Base-by-base conservation (phyloP, 192 early-diverging fungal genomes). In the Backusella luteola region DNA sequence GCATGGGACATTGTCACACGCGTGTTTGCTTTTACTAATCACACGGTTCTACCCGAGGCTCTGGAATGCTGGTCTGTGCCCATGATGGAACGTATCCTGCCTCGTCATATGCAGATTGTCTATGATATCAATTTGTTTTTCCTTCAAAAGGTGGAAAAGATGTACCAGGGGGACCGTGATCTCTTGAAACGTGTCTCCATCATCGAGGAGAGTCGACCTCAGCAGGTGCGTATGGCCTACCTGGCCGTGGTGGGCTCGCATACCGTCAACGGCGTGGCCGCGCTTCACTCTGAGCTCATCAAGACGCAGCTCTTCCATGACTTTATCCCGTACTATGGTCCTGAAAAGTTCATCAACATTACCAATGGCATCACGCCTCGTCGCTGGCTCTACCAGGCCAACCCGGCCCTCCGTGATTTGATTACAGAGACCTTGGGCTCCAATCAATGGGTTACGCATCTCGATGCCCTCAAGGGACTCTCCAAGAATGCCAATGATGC, bases 91-190 rank as follows among this genome's bases (percentile, higher is more conserved):
- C 92, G 97, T 78, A 89, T 99, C 32, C 88, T 99, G 77, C 97
- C 97, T 39, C 91, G 97, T 73, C 96, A 97, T 84, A 93, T 99
- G 95, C 94, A 95, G 83, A 98, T 99, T 82, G 98, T 99, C 82
- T 99, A 97, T 81, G 97, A 99, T 83, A 94, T 99, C 89, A 99
- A 99, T 82, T 84, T 99, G 86, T 99, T 91, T 90, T 99, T 99
- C 85, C 84, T 99, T 76, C 97, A 99, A 88, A 85, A 87, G 69
- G 96, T 99, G 19, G 97, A 99, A 85, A 87, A 87, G 79, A 82
- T 81, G 79, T 94, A 85, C 84, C 95, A 96, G 15, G 89, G 89
- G 76, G 95, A 99, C 83, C 95, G 97, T 66, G 92, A 91, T 68
- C 83, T 95, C 34, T 86, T 97, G 46, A 88, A 91, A 69, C 87